Base-by-base conservation (phyloP, 2,329 filamentous ascomycete species). In the Fusarium humuli region DNA sequence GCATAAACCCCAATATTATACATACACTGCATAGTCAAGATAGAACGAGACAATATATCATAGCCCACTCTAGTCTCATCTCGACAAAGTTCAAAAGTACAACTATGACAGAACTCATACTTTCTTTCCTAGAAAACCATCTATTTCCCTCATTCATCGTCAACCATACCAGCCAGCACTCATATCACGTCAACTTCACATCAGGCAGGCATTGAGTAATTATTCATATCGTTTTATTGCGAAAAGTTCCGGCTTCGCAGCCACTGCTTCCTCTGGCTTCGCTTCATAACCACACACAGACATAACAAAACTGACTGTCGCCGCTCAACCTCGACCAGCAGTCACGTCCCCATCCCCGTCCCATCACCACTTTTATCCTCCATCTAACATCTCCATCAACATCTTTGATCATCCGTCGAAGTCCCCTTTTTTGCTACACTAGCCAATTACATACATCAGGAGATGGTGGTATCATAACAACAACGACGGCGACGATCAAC, bases 391-490 rank as follows among this genome's bases (percentile, higher is more conserved):
- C 65, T 55, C 69, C 69, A 40, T 66, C 61, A 53, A 57, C 54
- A 60, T 50, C 61, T 57, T 48, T 48, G n/a, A 41, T 58, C 59
- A 52, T 63, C 59, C 48, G 40, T 66, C 63, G 42, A 54, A 11
- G 49, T 67, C 65, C 64, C 65, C 54, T 56, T 64, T 63, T 71
- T 72, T 59, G 65, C 61, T 61, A 66, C 58, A 69, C 58, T 67
- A 75, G 64, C 67, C 64, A 73, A 79, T 78, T 78, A 79, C 62
- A 72, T 76, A 61, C 67, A 69, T 72, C 73, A 74, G 69, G 67
- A 78, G 66, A 76, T 78, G 74, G 64, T 77, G 74, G 69, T 74
- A 75, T 78, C 75, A 72, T 73, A 75, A 66, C 56, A 72, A 75
- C 68, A 66, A 65, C 73, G 69, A 68, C 67, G 48, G 62, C 70